phyloP scores from a whole-genome alignment of 2,329 filamentous ascomycete species.

The Fusarium cicatricum region DNA sequence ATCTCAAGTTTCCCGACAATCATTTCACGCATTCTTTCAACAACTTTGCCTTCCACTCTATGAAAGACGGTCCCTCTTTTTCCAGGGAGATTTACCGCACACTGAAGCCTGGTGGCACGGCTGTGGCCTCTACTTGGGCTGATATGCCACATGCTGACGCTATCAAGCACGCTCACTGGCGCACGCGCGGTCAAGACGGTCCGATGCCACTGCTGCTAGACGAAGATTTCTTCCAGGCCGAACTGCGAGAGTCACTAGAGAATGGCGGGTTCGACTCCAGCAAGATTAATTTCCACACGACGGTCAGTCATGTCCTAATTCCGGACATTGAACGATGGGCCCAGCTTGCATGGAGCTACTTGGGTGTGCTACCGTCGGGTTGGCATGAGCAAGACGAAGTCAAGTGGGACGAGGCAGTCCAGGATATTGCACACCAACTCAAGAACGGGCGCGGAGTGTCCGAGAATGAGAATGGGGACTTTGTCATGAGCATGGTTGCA shows the following conservation, averaged over 20 bases:
- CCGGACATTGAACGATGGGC: neutral
- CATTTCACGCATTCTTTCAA: conserved; percentile 4
- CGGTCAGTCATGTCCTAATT: neutral
- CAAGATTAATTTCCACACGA: neutral
- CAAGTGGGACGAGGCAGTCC: neutral
- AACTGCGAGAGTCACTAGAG: neutral
- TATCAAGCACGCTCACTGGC: neutral
- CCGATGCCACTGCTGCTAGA: neutral
- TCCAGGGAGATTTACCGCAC: neutral
- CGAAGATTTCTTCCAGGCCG: neutral
- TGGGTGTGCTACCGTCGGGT: neutral
- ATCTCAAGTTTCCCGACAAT: neutral
- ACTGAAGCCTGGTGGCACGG: neutral
- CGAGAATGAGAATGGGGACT: neutral
- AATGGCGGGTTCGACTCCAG: neutral
- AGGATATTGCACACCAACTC: neutral
- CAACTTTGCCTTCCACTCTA: conserved; percentile 4
- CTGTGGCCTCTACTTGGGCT: neutral
- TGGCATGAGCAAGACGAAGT: neutral
- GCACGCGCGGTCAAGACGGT: neutral
- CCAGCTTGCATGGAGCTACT: neutral
- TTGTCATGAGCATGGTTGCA: neutral
- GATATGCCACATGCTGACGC: neutral
- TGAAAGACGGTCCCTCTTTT: neutral
- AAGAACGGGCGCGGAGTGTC: neutral